Conservation (phyloP, 805 yeast species). For the Ogataea naganishii region DNA sequence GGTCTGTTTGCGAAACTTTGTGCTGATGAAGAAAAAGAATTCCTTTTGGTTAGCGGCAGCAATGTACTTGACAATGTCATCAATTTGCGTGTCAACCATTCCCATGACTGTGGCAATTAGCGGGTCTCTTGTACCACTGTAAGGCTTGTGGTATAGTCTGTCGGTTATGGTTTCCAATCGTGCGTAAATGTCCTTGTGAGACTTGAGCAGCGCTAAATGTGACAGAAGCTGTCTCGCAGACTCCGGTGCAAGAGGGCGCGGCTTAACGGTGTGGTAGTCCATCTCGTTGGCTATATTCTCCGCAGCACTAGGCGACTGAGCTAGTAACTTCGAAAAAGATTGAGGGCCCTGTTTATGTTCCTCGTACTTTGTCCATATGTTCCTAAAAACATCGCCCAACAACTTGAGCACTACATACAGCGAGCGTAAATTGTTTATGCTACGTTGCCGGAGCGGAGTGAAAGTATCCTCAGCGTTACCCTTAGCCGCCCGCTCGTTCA, state of each 20-base stretch:
- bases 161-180: too few species aligned
- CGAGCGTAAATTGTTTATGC: slow-evolving; percentile 19
- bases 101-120: slow-evolving; percentile 20
- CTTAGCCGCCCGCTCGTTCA: slow-evolving; percentile 16
- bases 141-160: too few species aligned
- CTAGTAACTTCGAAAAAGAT: too few species aligned
- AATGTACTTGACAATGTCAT: slow-evolving; percentile 32
- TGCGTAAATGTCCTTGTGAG: too few species aligned
- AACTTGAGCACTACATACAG: slow-evolving; percentile 28
- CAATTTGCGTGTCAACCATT: slow-evolving; percentile 29
- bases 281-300: too few species aligned
- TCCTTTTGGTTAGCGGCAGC: slow-evolving; percentile 44
- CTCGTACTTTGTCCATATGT: too few species aligned
- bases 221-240: too few species aligned
- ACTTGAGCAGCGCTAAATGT: too few species aligned
- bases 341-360: too few species aligned
- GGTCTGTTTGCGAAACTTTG: slow-evolving; percentile 20
- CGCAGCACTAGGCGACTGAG: too few species aligned
- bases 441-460: background rate
- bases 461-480: background rate
- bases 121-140: too few species aligned
- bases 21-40: slow-evolving; percentile 26
- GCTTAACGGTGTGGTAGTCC: slow-evolving; percentile 9
- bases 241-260: too few species aligned
- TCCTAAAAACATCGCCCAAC: slow-evolving; percentile 24